Conservation (phyloP, 306 rosid species). For the Cicer cuneatum region DNA sequence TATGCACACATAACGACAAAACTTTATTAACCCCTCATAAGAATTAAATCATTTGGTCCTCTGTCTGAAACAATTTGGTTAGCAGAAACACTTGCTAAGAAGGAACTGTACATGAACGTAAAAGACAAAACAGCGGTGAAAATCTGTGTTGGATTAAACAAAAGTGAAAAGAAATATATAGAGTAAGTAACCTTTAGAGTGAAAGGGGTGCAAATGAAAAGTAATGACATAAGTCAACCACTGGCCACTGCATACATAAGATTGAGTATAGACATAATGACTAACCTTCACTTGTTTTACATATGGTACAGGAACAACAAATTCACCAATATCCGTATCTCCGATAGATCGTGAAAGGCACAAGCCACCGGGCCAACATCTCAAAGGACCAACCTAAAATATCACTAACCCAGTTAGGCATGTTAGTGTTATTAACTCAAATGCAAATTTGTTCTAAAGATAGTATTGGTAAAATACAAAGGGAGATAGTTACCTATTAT, state of each 20-base stretch:
- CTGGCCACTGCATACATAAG: slow-evolving; percentile 15
- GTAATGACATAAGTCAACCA: slow-evolving; percentile 14
- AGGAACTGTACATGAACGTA: background rate
- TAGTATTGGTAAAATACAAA: background rate
- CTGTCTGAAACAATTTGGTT: slow-evolving; percentile 17
- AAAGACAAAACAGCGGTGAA: slow-evolving; percentile 15
- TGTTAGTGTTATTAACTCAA: background rate
- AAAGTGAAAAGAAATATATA: slow-evolving; percentile 35
- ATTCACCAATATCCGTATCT: slow-evolving; percentile 95
- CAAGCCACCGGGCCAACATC: slow-evolving; percentile 99
- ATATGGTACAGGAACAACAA: slow-evolving; percentile 91
- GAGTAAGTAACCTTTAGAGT: slow-evolving; percentile 16
- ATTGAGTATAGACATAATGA: slow-evolving; percentile 49
- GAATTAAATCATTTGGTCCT: slow-evolving; percentile 35
- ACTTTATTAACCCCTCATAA: slow-evolving; percentile 9
- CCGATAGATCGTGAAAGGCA: slow-evolving; percentile 97
- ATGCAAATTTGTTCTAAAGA: slow-evolving; percentile 16
- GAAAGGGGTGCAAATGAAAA: slow-evolving; percentile 34
- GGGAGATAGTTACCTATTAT: background rate
- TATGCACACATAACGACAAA: slow-evolving; percentile 1
- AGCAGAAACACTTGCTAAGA: slow-evolving; percentile 30
- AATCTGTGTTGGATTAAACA: slow-evolving; percentile 18
- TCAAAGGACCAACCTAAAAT: slow-evolving; percentile 88
- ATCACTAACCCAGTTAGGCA: slow-evolving; percentile 36
- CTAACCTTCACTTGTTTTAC: slow-evolving; percentile 98